Evolutionary conservation across 495 filamentous ascomycete genomes (phyloP), one percentile per base, ranked within the genome.

Genomic region (Bacidia rubella): DNA sequence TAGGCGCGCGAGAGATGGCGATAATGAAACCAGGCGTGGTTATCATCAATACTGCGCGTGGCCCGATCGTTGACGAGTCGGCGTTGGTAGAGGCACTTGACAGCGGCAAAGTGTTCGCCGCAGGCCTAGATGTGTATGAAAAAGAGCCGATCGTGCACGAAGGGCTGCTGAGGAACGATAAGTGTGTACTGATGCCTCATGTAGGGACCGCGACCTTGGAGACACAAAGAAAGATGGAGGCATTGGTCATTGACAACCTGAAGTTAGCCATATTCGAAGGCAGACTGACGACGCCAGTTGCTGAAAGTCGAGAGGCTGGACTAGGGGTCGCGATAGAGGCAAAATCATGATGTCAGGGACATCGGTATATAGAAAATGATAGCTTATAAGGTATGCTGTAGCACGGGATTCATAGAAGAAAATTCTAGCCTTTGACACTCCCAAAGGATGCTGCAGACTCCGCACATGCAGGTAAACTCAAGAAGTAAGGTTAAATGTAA

Each of bases 211-310:
- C 68, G 56, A 80, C 76, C 11, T 70, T 71, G 57, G 79, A 82
- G 64, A 77, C 74, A 19, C 80, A 85, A 65, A 78, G 73, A 49
- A 81, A 86, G 60, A 90, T 92, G 86, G 86, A 92, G 66, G 64
- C 79, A 40, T 74, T 86, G 70, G 76, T 80, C 25, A 69, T 90
- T 54, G 72, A 78, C 49, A 90, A 90, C 52, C 57, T 90, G 54
- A 68, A 70, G 40, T 71, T 66, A 53, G 86, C 81, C 4, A 66
- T 89, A 22, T 72, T 80, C 49, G 70, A 77, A 57, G 81, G 85
- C 0, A 68, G 70, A 57, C 65, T 90, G 60, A 72, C 78, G 61
- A 87, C 82, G 41, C 76, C 82, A 49, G 82, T 92, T 5, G 70
- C 76, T 4, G 86, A 90, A 65, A 84, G 88, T 70, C 69, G 66